Evolutionary conservation across 2,329 filamentous ascomycete genomes (phyloP).

Genomic region (Xylaria sp.): DNA sequence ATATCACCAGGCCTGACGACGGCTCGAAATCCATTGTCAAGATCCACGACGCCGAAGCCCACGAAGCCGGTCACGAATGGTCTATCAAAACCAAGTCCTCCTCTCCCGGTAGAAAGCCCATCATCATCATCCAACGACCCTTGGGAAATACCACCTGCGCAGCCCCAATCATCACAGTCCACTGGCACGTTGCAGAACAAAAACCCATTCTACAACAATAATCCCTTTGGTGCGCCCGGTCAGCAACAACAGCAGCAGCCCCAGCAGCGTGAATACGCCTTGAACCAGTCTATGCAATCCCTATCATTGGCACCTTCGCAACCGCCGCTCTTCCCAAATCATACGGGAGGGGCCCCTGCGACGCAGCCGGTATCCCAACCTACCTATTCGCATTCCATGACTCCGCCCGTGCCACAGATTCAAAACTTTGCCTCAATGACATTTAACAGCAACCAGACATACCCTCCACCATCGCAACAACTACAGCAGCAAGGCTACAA

Average conservation of each 20-base stretch:
- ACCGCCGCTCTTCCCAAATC: slow-evolving; percentile 78
- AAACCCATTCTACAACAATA: slow-evolving; percentile 70
- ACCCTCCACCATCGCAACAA: slow-evolving; percentile 54
- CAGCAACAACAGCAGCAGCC: slow-evolving; percentile 50
- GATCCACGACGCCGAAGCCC: slow-evolving; percentile 66
- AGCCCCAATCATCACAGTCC: slow-evolving; percentile 72
- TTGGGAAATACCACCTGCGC: slow-evolving; percentile 69
- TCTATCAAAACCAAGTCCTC: slow-evolving; percentile 47
- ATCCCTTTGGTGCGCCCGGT: slow-evolving; percentile 73
- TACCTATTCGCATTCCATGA: slow-evolving; percentile 58
- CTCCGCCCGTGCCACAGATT: slow-evolving; percentile 56
- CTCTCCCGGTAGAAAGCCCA: slow-evolving; percentile 47
- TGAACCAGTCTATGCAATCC: slow-evolving; percentile 79
- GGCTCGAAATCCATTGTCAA: slow-evolving; percentile 62
- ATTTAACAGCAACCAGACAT: slow-evolving; percentile 59
- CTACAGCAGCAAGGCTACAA: slow-evolving; percentile 60
- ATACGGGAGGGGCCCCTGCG: slow-evolving; percentile 71
- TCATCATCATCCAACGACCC: slow-evolving; percentile 71
- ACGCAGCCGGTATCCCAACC: slow-evolving; percentile 56
- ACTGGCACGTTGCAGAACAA: slow-evolving; percentile 70
- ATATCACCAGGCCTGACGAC: slow-evolving; percentile 55
- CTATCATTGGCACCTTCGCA: slow-evolving; percentile 71
- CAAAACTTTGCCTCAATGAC: slow-evolving; percentile 55
- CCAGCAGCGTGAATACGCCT: slow-evolving; percentile 52
- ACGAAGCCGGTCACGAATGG: slow-evolving; percentile 47